phyloP scores from a whole-genome alignment of 768 basidiomycete genomes.

The Glaciozyma antarctica region DNA sequence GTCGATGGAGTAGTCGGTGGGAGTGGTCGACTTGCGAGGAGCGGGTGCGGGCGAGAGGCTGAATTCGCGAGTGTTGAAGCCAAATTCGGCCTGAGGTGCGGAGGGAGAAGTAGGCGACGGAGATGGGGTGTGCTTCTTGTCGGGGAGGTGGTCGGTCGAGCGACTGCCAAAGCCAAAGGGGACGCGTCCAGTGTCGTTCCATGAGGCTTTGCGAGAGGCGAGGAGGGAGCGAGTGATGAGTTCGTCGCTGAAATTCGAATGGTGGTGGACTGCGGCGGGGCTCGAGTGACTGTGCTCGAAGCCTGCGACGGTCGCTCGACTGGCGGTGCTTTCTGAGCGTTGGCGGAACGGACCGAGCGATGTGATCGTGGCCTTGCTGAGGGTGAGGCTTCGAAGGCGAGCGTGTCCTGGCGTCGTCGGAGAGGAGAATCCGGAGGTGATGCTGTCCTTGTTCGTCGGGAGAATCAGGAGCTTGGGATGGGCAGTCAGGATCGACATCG shows the following conservation, averaged over 20 bases:
- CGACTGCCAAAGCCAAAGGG: slow-evolving; percentile 6
- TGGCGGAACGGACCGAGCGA: neutral
- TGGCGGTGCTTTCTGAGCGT: slow-evolving; percentile 4
- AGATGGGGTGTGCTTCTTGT: neutral
- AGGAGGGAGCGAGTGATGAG: slow-evolving; percentile 15
- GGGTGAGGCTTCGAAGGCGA: slow-evolving; percentile 26
- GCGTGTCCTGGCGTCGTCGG: neutral
- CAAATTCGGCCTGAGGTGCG: neutral
- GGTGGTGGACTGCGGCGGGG: neutral
- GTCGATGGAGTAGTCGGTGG: slow-evolving; percentile 13
- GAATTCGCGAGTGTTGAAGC: slow-evolving; percentile 5
- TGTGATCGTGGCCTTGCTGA: neutral
- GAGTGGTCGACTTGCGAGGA: neutral
- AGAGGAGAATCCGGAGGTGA: neutral
- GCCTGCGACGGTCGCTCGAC: slow-evolving; percentile 17
- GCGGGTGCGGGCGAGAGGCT: neutral
- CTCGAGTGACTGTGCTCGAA: slow-evolving; percentile 16
- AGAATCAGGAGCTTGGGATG: slow-evolving; percentile 25
- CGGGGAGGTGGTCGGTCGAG: neutral
- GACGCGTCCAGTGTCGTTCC: neutral
- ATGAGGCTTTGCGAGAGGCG: neutral
- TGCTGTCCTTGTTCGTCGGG: neutral
- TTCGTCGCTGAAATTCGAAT: slow-evolving; percentile 7
- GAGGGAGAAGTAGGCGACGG: neutral
- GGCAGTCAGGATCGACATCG: slow-evolving; percentile 11